These are phyloP conservation scores for Haplosporangium sp. DNA, from an alignment of 371 early-diverging fungal genomes.

Conservation along the genomic window DNA sequence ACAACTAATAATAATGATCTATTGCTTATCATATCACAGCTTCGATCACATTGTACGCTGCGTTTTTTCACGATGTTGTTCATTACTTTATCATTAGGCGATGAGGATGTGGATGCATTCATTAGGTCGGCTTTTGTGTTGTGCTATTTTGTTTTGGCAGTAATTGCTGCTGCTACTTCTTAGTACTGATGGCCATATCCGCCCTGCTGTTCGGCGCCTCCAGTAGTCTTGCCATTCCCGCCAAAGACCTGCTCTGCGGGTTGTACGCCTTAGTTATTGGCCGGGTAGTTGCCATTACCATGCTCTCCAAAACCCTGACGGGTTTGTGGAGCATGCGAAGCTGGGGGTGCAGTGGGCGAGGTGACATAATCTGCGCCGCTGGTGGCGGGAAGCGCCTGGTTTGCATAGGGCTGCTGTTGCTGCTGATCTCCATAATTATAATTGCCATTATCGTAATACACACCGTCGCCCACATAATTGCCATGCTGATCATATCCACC, in stretches of 20 bases:
- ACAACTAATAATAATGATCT: too few relatives aligned
- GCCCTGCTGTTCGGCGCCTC: background rate
- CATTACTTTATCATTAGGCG: too few relatives aligned
- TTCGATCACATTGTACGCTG: too few relatives aligned
- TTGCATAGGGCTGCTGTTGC: background rate
- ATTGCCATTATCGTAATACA: constrained; percentile 11
- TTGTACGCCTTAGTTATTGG: constrained; percentile 27
- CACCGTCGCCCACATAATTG: constrained; percentile 27
- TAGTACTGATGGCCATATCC: constrained; percentile 15
- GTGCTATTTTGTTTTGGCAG: background rate
- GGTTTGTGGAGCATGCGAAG: constrained; percentile 6
- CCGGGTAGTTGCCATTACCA: constrained; percentile 6
- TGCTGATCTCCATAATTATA: constrained; percentile 4
- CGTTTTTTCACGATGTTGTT: too few relatives aligned
- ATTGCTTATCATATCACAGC: too few relatives aligned
- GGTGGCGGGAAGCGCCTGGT: background rate
- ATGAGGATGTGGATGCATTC: too few relatives aligned
- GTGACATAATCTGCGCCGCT: background rate
- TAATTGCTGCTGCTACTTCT: background rate
- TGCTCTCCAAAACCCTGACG: constrained; percentile 6
- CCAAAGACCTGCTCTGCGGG: constrained; percentile 47
- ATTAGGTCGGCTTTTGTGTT: background rate
- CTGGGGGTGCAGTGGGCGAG: constrained; percentile 7
- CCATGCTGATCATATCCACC: constrained; percentile 34
- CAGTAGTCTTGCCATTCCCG: constrained; percentile 6